Evolutionary conservation across 140 eudicot species (phyloP), one percentile per base, ranked within the genome.

Genomic region (Anethum foeniculum): DNA sequence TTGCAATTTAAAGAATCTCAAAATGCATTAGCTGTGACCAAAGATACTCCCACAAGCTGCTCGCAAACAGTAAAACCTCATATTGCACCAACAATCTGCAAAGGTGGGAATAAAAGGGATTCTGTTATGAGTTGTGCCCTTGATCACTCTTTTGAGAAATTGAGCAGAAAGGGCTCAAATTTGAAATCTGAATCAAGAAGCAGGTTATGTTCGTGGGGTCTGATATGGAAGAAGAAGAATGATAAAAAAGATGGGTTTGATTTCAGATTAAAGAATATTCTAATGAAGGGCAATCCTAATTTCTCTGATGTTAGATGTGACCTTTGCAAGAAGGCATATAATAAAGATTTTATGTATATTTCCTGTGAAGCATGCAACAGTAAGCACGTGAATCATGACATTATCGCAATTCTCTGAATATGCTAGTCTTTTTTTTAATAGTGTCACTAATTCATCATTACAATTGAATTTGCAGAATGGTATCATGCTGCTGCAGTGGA

Each of bases 401-500:
- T 51, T 32, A 13, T 54, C 30, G 23, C 5, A 32, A 54, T 51
- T 41, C n/a, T 32, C 71, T 62, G 71, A 10, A 62, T 52, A 3
- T 39, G 27, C 44, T 71, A 7, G 19, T 38, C 25, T 36, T 58
- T 68, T 32, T 36, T 51, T 44, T 39, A 2, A 75, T 76, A 34
- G 74, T n/a, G 38, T 81, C 56, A 78, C 81, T 82, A 18, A 46
- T 79, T 77, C 83, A 77, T 77, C 76, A 69, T 34, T 23, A 32
- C 83, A 49, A 34, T 65, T 64, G 44, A 54, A 18, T 44, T 82
- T 87, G 88, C 97, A 96, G 99, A 80, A 49, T 96, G 99, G 99
- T 89, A 82, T 80, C 99, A 96, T 85, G 97, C 98, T 30, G 98
- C 89, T 14, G 91, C 99, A 4, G 85, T 93, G 30, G 94, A 90